phyloP scores from a whole-genome alignment of 441 rosid species.

The Gossypium davidsonii region DNA sequence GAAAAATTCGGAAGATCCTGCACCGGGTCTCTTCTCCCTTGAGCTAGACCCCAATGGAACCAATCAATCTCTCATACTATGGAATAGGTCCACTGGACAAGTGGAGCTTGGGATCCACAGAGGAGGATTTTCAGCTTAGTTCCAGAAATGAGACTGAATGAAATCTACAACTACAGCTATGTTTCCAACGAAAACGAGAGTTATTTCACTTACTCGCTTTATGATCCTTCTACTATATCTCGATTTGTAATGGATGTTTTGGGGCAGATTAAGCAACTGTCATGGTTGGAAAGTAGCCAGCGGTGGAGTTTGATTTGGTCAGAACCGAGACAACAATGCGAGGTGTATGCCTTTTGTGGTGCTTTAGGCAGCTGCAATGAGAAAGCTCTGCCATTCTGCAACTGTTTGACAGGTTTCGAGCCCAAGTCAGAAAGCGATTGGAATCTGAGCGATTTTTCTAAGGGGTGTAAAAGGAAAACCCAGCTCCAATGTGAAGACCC shows the following conservation, averaged over 20 bases:
- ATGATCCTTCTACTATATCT: conserved; percentile 20
- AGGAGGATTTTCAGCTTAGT: conserved; percentile 25
- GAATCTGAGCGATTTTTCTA: conserved; percentile 44
- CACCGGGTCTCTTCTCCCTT: conserved; percentile 68
- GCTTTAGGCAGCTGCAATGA: conserved; percentile 47
- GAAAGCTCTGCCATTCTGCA: conserved; percentile 34
- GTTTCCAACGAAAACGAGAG: conserved; percentile 33
- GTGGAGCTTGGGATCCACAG: conserved; percentile 55
- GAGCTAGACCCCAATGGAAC: conserved; percentile 45
- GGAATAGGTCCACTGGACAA: conserved; percentile 60
- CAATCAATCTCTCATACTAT: conserved; percentile 33
- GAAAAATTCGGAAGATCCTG: conserved; percentile 51
- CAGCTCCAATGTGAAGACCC: conserved; percentile 37
- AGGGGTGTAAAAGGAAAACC: conserved; percentile 43
- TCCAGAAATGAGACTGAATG: conserved; percentile 50
- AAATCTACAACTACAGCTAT: conserved; percentile 48
- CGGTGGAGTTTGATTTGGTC: conserved; percentile 67
- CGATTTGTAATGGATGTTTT: conserved; percentile 40
- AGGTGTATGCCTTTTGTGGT: conserved; percentile 57
- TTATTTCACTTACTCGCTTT: conserved; percentile 50
- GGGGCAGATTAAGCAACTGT: conserved; percentile 50
- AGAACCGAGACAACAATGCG: conserved; percentile 51
- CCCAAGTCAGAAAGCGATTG: conserved; percentile 31
- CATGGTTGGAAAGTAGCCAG: conserved; percentile 25
- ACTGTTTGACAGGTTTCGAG: conserved; percentile 46